These are phyloP conservation scores for Kalaharituber pfeilii DNA, from an alignment of 2,329 filamentous ascomycete species.

Conservation along the genomic window DNA sequence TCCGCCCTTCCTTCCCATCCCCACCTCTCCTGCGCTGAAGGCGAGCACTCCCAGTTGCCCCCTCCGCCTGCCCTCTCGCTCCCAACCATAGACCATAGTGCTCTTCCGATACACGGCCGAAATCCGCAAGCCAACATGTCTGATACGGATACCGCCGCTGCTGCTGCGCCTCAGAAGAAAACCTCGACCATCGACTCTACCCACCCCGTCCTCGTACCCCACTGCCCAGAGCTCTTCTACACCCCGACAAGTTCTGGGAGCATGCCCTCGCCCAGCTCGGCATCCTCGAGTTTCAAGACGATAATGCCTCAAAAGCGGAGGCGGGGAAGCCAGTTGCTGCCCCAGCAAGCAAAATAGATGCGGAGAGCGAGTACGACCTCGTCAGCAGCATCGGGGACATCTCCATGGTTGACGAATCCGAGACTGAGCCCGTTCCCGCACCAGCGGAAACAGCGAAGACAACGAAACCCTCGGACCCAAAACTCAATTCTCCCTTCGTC, in stretches of 20 bases:
- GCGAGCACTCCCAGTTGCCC: too few species aligned
- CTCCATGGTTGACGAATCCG: background rate
- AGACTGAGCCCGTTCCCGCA: background rate
- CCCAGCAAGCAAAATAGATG: background rate
- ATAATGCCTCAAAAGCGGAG: background rate
- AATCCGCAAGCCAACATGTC: too few species aligned
- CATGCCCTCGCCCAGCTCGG: conserved; percentile 19
- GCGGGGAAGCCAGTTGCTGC: background rate
- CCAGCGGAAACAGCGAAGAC: background rate
- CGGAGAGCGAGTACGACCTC: too few species aligned
- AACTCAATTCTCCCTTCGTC: conserved; percentile 4
- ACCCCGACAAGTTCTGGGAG: conserved; percentile 26
- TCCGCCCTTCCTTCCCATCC: too few species aligned
- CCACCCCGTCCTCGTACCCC: conserved; percentile 29
- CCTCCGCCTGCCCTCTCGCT: too few species aligned
- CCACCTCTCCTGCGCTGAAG: too few species aligned
- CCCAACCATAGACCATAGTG: too few species aligned
- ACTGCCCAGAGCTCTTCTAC: conserved; percentile 26
- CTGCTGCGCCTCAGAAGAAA: conserved; percentile 1
- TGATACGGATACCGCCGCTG: too few species aligned
- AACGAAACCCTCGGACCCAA: background rate
- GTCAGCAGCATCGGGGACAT: too few species aligned
- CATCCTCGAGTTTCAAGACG: background rate
- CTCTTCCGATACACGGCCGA: too few species aligned
- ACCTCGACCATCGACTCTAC: conserved; percentile 30